These are phyloP conservation scores for Nicotiana rustica DNA, from an alignment of 305 asterid genomes.

Conservation along the genomic window DNA sequence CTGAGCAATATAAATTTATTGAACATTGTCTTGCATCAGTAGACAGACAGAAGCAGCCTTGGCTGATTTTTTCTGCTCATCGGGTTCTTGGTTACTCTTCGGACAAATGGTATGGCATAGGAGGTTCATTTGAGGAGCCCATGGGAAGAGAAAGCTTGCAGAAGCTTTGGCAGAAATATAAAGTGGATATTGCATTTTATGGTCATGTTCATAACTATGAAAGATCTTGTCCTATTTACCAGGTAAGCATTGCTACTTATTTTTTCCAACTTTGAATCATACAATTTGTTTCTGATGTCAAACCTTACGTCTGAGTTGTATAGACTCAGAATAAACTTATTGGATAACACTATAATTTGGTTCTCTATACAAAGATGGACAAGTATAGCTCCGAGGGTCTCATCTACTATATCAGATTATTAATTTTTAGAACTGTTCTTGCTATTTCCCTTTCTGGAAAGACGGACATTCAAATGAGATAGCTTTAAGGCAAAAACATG, in stretches of 20 bases:
- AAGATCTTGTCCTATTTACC: slow-evolving; percentile 82
- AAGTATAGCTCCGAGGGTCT: background rate
- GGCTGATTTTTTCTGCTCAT: slow-evolving; percentile 84
- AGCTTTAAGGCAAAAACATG: background rate
- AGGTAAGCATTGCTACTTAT: slow-evolving; percentile 48
- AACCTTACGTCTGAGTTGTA: background rate
- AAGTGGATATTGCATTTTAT: slow-evolving; percentile 83
- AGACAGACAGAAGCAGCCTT: slow-evolving; percentile 80
- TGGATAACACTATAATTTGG: background rate
- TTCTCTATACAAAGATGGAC: background rate
- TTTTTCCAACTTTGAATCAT: background rate
- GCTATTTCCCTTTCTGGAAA: background rate
- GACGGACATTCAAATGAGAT: background rate
- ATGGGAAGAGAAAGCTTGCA: slow-evolving; percentile 95
- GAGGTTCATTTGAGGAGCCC: slow-evolving; percentile 89
- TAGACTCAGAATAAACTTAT: background rate
- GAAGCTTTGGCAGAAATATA: slow-evolving; percentile 90
- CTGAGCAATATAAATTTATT: slow-evolving; percentile 77
- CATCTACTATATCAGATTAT: background rate
- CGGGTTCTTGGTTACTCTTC: slow-evolving; percentile 91
- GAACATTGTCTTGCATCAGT: slow-evolving; percentile 78
- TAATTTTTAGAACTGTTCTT: background rate
- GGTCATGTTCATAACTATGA: slow-evolving; percentile 94
- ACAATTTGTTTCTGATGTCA: slow-evolving; percentile 8
- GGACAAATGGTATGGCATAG: slow-evolving; percentile 59